phyloP scores from a whole-genome alignment of 345 rosid genomes.

The Aquilaria sinensis region DNA sequence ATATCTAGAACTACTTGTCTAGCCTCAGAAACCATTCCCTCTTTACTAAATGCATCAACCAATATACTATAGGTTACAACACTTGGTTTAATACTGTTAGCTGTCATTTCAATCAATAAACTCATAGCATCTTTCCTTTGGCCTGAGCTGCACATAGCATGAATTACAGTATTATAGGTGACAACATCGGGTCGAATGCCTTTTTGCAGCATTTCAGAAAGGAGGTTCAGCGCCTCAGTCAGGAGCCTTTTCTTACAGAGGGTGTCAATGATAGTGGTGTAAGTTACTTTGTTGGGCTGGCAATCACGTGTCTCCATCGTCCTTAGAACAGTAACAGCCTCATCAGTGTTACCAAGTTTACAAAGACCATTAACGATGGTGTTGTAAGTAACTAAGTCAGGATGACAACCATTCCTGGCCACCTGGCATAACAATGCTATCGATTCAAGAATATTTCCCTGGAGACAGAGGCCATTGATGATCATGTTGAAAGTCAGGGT shows the following conservation, averaged over 20 bases:
- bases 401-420: background rate
- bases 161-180: constrained; percentile 9
- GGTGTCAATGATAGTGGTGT: background rate
- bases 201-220: constrained; percentile 5
- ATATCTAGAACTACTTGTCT: constrained; percentile 3
- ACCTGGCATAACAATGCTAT: background rate
- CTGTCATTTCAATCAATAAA: constrained; percentile 7
- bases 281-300: background rate
- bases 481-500: background rate
- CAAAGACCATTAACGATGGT: background rate
- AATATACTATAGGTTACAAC: constrained; percentile 8
- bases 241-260: background rate
- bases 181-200: constrained; percentile 3
- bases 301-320: background rate
- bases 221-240: constrained; percentile 2
- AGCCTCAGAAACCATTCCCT: constrained; percentile 1
- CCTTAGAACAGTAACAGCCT: background rate
- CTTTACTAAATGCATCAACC: constrained; percentile 10
- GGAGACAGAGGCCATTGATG: background rate
- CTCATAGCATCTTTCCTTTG: constrained; percentile 5
- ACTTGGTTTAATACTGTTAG: constrained; percentile 7
- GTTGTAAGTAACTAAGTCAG: background rate
- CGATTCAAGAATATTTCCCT: background rate
- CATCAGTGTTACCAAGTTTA: background rate
- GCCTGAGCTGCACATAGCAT: constrained; percentile 2